Percentiles rank a stretch among this genome's conserved stretches.
These are phyloP conservation scores for Aschersonia sp. DNA, from an alignment of 2,329 filamentous ascomycete genomes.

Conservation along the genomic window DNA sequence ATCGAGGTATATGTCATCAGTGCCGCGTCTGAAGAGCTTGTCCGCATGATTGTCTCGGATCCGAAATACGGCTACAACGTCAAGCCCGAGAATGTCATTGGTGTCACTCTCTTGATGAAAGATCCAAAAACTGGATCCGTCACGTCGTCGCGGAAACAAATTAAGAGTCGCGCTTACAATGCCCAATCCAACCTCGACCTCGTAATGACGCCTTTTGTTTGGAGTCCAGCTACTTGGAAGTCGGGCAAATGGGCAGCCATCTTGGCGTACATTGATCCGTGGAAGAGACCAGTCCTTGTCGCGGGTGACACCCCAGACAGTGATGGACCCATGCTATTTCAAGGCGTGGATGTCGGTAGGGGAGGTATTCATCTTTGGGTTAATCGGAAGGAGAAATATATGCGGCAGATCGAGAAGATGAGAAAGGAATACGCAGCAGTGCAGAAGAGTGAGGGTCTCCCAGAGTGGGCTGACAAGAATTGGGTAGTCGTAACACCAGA, in stretches of 20 bases:
- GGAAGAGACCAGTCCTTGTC: conserved; percentile 25
- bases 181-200: conserved; percentile 21
- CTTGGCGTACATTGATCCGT: conserved; percentile 25
- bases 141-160: conserved; percentile 23
- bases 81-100: conserved; percentile 26
- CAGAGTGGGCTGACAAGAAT: conserved; percentile 28
- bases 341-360: conserved; percentile 24
- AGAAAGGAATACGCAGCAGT: conserved; percentile 17
- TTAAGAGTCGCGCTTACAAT: conserved; percentile 20
- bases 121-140: conserved; percentile 13
- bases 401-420: conserved; percentile 21
- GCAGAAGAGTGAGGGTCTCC: conserved; percentile 19
- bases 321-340: conserved; percentile 28
- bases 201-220: conserved; percentile 24
- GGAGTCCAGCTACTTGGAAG: conserved; percentile 27
- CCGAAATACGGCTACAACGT: conserved; percentile 30
- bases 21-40: conserved; percentile 27
- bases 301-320: conserved; percentile 27
- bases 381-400: conserved; percentile 20
- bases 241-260: conserved; percentile 28
- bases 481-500: conserved; percentile 26
- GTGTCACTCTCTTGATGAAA: conserved; percentile 22
- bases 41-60: conserved; percentile 29
- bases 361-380: conserved; percentile 27
- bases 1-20: conserved; percentile 28